These are phyloP conservation scores for Collybiopsis confluens DNA, from an alignment of 768 basidiomycete genomes.

Conservation along the genomic window DNA sequence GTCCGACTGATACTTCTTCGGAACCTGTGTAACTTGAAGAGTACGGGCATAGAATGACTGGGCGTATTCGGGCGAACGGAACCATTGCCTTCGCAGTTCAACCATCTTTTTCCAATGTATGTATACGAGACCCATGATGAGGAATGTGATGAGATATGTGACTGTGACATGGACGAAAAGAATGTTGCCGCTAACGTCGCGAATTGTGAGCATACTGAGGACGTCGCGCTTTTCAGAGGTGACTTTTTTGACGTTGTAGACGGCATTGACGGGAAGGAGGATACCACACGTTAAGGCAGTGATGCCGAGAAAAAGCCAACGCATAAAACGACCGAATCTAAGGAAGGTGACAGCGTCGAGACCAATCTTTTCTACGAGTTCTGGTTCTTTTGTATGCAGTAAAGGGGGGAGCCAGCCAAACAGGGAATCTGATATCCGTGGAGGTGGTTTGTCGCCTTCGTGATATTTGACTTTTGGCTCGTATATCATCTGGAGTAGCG, in stretches of 20 bases:
- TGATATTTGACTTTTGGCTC: conserved; percentile 95
- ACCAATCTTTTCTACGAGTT: conserved; percentile 82
- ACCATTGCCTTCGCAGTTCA: conserved; percentile 78
- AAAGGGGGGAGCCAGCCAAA: conserved; percentile 91
- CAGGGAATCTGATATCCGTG: conserved; percentile 75
- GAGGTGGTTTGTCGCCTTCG: conserved; percentile 69
- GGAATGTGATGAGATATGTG: conserved; percentile 74
- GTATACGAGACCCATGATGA: conserved; percentile 71
- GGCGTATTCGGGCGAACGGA: conserved; percentile 84
- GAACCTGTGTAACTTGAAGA: conserved; percentile 75
- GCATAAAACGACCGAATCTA: conserved; percentile 84
- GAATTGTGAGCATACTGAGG: conserved; percentile 82
- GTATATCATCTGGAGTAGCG: conserved; percentile 63
- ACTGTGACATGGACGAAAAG: conserved; percentile 84
- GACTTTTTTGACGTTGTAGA: conserved; percentile 76
- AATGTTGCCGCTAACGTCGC: conserved; percentile 65
- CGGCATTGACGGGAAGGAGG: conserved; percentile 83
- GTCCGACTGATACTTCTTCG: conserved; percentile 79
- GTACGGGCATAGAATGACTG: conserved; percentile 93
- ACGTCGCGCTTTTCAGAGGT: conserved; percentile 44
- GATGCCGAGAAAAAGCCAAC: conserved; percentile 64
- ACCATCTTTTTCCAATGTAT: conserved; percentile 78
- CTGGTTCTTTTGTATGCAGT: conserved; percentile 79
- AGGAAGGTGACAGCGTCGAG: conserved; percentile 92
- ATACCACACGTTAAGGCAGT: conserved; percentile 62